These are phyloP conservation scores for Komagataella pseudopastoris DNA, from an alignment of 805 yeast species.

Conservation along the genomic window DNA sequence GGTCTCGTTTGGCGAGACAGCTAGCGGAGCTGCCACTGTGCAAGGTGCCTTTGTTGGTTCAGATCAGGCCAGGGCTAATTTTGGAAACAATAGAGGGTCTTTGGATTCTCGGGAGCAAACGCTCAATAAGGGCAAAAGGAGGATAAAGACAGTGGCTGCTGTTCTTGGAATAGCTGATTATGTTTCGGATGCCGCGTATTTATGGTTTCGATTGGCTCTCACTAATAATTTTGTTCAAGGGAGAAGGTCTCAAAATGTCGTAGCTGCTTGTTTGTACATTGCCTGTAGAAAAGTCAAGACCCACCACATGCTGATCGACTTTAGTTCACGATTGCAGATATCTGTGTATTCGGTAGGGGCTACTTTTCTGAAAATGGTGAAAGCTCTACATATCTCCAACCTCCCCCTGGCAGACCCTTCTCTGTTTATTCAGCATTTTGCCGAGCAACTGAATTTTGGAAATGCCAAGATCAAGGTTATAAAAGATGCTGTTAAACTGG, in stretches of 20 bases:
- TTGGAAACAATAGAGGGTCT: conserved; percentile 59
- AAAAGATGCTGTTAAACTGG: conserved; percentile 75
- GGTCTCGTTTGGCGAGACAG: conserved; percentile 84
- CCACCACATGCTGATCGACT: conserved; percentile 92
- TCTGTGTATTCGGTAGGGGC: conserved; percentile 94
- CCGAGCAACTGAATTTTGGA: conserved; percentile 77
- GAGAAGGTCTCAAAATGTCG: conserved; percentile 88
- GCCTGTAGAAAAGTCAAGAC: conserved; percentile 90
- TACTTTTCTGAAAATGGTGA: conserved; percentile 87
- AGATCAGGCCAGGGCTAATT: conserved; percentile 66
- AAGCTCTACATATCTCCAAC: conserved; percentile 59
- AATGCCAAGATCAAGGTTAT: conserved; percentile 60
- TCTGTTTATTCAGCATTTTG: conserved; percentile 85
- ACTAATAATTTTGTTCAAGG: conserved; percentile 91
- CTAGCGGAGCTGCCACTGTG: conserved; percentile 90
- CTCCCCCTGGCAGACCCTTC: conserved; percentile 93
- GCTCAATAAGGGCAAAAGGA: conserved; percentile 65
- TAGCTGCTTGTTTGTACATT: conserved; percentile 87
- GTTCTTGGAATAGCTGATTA: conserved; percentile 73
- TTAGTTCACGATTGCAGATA: conserved; percentile 78
- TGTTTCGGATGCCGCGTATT: conserved; percentile 74
- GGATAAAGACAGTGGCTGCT: conserved; percentile 68
- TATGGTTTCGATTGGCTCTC: conserved; percentile 82
- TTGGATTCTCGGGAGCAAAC: conserved; percentile 87
- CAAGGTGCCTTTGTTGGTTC: conserved; percentile 90